A percentile compares a stretch with the other conserved stretches of the same genome.
phyloP scores from a whole-genome alignment of 192 early-diverging fungal genomes.

The Funneliformis mosseae region DNA sequence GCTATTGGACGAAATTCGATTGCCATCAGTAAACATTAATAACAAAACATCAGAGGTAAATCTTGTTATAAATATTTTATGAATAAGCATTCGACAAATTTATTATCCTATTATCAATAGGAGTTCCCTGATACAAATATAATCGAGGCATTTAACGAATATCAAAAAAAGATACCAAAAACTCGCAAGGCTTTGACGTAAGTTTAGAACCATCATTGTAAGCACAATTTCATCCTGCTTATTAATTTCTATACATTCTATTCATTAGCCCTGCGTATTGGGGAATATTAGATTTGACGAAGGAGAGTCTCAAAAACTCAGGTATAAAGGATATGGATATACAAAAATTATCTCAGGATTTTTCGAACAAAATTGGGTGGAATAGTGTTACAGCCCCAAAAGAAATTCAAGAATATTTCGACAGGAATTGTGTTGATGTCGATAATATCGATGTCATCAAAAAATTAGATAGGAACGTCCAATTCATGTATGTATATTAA shows the following conservation, averaged over 20 bases:
- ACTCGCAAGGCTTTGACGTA: not conserved
- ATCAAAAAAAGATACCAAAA: conserved; percentile 18
- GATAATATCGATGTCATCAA: conserved; percentile 5
- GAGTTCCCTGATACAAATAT: conserved; percentile 14
- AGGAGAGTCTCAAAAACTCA: conserved; percentile 20
- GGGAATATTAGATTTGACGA: conserved; percentile 26
- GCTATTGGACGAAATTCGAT: conserved; percentile 13
- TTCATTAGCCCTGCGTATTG: conserved; percentile 10
- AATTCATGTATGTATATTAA: conserved; percentile 21
- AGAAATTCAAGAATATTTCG: conserved; percentile 10
- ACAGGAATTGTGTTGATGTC: conserved; percentile 10
- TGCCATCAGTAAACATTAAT: not conserved
- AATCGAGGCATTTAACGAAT: conserved; percentile 5
- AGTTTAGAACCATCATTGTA: not conserved
- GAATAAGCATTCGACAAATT: not conserved
- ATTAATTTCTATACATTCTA: conserved; percentile 2
- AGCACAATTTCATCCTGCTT: conserved; percentile 11
- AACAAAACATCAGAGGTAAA: conserved; percentile 1
- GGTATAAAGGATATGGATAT: conserved; percentile 7
- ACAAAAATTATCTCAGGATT: conserved; percentile 13
- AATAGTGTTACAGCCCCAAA: not conserved
- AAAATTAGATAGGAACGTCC: conserved; percentile 23
- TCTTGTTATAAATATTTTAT: conserved; percentile 13
- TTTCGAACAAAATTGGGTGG: not conserved
- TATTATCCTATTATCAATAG: conserved; percentile 16